A percentile compares a stretch with the other conserved stretches of the same genome.
Conservation (phyloP, 768 basidiomycete species). For the Lentinus brumalis region DNA sequence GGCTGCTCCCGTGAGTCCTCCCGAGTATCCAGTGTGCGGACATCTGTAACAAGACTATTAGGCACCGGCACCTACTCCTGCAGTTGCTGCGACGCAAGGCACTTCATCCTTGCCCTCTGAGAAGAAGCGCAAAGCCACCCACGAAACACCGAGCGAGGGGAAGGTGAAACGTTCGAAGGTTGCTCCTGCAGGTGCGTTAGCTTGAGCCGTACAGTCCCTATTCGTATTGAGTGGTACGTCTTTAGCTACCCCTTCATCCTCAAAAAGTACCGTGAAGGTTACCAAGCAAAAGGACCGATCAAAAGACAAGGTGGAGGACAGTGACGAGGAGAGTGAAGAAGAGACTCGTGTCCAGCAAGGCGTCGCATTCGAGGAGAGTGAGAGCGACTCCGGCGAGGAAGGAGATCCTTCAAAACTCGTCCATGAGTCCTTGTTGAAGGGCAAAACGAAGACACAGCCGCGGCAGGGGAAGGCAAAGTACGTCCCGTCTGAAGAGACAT, state of each 20-base stretch:
- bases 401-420: slow-evolving; percentile 45
- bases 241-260: slow-evolving; percentile 4
- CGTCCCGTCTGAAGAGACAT: slow-evolving; percentile 69
- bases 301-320: neutral
- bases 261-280: neutral
- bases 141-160: neutral
- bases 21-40: too few relatives aligned
- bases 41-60: neutral
- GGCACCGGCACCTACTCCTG: slow-evolving; percentile 12
- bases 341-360: slow-evolving; percentile 9
- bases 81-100: slow-evolving; percentile 2
- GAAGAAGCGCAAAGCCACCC: slow-evolving; percentile 22
- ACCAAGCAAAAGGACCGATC: neutral
- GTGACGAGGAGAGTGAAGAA: slow-evolving; percentile 1
- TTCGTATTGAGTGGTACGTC: neutral
- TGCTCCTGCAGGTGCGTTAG: slow-evolving; percentile 4
- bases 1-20: slow-evolving; percentile 26
- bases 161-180: slow-evolving; percentile 19
- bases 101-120: neutral
- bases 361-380: slow-evolving; percentile 10
- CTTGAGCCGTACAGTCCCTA: neutral
- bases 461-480: slow-evolving; percentile 46
- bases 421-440: slow-evolving; percentile 59
- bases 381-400: slow-evolving; percentile 37
- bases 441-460: slow-evolving; percentile 28